These are phyloP conservation scores for Aureobasidium sp. DNA, from an alignment of 2,329 filamentous ascomycete species.

Conservation along the genomic window DNA sequence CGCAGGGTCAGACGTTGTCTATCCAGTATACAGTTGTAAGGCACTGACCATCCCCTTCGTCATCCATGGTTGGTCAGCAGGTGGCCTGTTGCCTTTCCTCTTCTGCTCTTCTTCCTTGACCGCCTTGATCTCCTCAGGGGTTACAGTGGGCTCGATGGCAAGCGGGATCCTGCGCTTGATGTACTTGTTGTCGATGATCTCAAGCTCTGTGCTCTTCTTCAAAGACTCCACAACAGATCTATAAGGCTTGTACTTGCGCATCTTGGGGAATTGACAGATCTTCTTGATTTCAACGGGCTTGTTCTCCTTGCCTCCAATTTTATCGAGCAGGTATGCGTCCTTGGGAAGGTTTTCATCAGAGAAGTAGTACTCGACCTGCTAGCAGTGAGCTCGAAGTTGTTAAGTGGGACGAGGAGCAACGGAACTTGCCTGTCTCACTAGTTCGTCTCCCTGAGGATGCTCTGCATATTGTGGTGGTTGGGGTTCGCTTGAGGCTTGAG, in stretches of 20 bases:
- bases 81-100: slow-evolving; percentile 19
- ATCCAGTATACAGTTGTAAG: not conserved
- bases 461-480: slow-evolving; percentile 12
- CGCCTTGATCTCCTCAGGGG: slow-evolving; percentile 17
- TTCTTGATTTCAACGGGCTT: slow-evolving; percentile 36
- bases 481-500: not conserved
- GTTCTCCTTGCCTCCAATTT: slow-evolving; percentile 34
- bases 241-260: slow-evolving; percentile 38
- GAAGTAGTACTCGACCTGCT: slow-evolving; percentile 44
- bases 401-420: not conserved
- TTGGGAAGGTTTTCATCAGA: slow-evolving; percentile 40
- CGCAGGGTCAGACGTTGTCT: not conserved
- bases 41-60: slow-evolving; percentile 33
- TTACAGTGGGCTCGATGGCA: slow-evolving; percentile 19
- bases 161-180: slow-evolving; percentile 38
- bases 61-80: slow-evolving; percentile 25
- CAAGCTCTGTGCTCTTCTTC: slow-evolving; percentile 35
- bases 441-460: slow-evolving; percentile 20
- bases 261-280: slow-evolving; percentile 39
- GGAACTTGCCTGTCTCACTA: slow-evolving; percentile 18
- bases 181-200: slow-evolving; percentile 34
- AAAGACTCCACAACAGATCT: slow-evolving; percentile 35
- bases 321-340: slow-evolving; percentile 38
- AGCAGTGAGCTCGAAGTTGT: not conserved
- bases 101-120: slow-evolving; percentile 25